phyloP scores from a whole-genome alignment of 495 filamentous ascomycete species.

The Pyrenula massariospora region DNA sequence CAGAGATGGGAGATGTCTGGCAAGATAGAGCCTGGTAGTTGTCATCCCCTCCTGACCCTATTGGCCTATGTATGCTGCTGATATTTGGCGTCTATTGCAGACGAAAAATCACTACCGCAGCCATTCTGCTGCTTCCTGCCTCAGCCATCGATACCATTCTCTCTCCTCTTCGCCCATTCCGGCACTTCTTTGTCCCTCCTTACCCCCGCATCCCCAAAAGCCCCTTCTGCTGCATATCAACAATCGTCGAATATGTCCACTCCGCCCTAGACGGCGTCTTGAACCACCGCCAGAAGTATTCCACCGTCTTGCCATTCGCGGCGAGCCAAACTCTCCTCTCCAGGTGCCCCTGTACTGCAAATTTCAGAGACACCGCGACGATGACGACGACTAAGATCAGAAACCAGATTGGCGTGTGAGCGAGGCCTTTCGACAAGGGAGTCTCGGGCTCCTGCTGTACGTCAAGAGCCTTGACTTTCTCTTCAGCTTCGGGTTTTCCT shows the following conservation, averaged over 20 bases:
- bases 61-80: no score
- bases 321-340: not conserved
- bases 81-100: not conserved
- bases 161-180: not conserved
- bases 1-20: no score
- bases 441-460: not conserved
- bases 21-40: no score
- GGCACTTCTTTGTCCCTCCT: not conserved
- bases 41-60: no score
- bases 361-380: not conserved
- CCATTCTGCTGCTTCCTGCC: not conserved
- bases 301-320: not conserved
- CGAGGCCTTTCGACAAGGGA: not conserved
- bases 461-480: not conserved
- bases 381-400: not conserved
- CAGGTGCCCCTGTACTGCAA: no score
- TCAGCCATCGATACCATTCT: not conserved
- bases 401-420: not conserved
- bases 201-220: not conserved
- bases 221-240: slow-evolving; percentile 8
- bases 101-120: not conserved
- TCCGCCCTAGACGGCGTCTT: not conserved
- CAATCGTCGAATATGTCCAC: not conserved
- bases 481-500: not conserved
- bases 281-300: not conserved